Base-by-base conservation (phyloP, 2,329 filamentous ascomycete genomes). In the Sordariomycetes sp. region DNA sequence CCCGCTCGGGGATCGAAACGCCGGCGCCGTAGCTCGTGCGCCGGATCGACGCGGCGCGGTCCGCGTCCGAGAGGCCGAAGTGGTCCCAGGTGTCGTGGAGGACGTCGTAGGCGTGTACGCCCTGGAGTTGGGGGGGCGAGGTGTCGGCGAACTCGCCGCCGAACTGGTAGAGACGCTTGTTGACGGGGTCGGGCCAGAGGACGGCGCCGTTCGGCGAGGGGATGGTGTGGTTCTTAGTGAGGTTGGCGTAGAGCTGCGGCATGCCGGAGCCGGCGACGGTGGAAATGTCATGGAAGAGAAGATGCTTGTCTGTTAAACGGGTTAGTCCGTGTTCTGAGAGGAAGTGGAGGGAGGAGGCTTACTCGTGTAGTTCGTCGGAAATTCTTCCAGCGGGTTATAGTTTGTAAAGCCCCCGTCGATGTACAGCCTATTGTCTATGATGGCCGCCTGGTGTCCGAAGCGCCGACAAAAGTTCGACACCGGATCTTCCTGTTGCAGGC, bases 151-250 rank as follows among this genome's bases (percentile, higher is more conserved):
- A 83, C 61, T 85, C 79, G 53, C 84, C 84, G 12, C 83, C 84
- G 64, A 80, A 87, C 2, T 83, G 72, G 65, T 84, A 86, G 55
- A 87, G 76, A 51, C 77, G 74, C 65, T 85, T 85, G 69, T 87
- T 87, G 46, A 82, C 73, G 28, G 77, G 71, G 65, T 87, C 84
- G 8, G 76, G 72, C 83, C 83, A 87, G 14, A 86, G 69, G 3
- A 77, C 66, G 32, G 74, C 76, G 37, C 76, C 76, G 55, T 69
- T 64, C 1, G 70, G 69, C 58, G 61, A 68, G 0, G 83, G 83
- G n/a, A 86, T 73, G 3, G 76, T 75, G 18, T 70, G 70, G 60
- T 83, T 82, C 66, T 86, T 87, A 43, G 77, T 78, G 10, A 86
- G 71, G 59, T 85, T 82, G 43, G 77, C 75, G 59, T 80, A 74